Percentiles rank a stretch among this genome's conserved stretches.
Conservation (phyloP, 805 yeast species). For the Ogataea paradorogensis region DNA sequence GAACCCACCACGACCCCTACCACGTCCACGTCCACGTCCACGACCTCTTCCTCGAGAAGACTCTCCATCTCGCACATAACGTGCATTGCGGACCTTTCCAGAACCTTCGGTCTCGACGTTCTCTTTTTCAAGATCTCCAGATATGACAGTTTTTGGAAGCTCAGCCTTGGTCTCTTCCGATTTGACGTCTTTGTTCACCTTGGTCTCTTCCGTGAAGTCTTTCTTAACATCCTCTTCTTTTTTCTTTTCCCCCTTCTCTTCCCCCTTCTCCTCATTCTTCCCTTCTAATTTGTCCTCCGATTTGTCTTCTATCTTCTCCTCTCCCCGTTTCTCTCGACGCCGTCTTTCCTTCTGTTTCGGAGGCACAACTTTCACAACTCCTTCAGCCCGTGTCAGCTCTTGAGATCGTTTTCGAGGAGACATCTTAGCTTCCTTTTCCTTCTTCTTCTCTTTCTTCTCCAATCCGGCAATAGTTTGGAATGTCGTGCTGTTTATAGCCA, state of each 20-base stretch:
- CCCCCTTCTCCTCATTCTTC: not conserved
- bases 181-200: not conserved
- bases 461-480: conserved; percentile 29
- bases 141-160: not conserved
- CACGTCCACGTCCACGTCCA: conserved; percentile 3
- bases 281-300: not conserved
- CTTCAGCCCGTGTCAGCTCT: not conserved
- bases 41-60: conserved; percentile 4
- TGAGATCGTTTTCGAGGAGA: not conserved
- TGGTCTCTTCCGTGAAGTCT: not conserved
- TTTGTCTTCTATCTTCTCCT: not conserved
- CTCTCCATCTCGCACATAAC: conserved; percentile 8
- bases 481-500: conserved; percentile 46
- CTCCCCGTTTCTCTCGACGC: not conserved
- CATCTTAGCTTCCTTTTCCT: conserved; percentile 1
- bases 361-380: not conserved
- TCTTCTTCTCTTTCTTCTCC: conserved; percentile 13
- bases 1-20: not conserved
- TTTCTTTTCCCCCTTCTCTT: not conserved
- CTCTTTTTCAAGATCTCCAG: conserved; percentile 6
- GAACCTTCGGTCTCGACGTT: not conserved
- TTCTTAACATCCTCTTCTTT: not conserved
- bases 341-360: not conserved
- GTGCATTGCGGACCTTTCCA: not conserved
- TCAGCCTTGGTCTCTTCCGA: not conserved